Evolutionary conservation across 1,139 yeast species (phyloP).

Genomic region (Yamadazyma blattariae): DNA sequence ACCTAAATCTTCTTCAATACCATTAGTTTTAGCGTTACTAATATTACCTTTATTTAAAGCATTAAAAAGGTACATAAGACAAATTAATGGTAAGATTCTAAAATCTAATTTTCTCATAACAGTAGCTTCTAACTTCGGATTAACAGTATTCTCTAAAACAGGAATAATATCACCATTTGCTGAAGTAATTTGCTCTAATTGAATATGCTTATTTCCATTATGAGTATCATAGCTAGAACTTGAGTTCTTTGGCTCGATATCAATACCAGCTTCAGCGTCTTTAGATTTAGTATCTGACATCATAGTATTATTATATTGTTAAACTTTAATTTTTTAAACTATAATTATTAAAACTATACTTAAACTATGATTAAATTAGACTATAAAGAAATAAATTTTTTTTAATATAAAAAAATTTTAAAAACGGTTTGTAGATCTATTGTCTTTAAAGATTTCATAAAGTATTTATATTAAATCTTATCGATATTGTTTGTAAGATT

Average conservation of each 20-base stretch:
- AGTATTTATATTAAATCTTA: too few relatives aligned
- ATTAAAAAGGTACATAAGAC: conserved; percentile 26
- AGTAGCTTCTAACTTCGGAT: conserved; percentile 20
- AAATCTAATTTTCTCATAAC: conserved; percentile 32
- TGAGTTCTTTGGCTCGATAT: conserved; percentile 11
- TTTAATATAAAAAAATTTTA: too few relatives aligned
- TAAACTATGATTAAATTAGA: too few relatives aligned
- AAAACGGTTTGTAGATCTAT: too few relatives aligned
- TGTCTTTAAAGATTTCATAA: too few relatives aligned
- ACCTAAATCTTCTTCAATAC: conserved; percentile 23
- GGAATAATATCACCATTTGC: conserved; percentile 14
- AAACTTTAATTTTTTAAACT: too few relatives aligned
- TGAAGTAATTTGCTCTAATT: conserved; percentile 16
- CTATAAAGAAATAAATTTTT: too few relatives aligned
- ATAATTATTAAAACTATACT: too few relatives aligned
- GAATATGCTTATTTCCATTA: conserved; percentile 5
- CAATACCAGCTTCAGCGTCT: conserved; percentile 4
- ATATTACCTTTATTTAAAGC: conserved; percentile 29
- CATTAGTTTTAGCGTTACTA: conserved; percentile 26
- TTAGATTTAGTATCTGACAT: conserved; percentile 1
- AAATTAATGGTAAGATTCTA: conserved; percentile 27
- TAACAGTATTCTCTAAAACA: conserved; percentile 10
- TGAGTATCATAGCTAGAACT: conserved; percentile 14
- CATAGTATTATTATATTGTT: too few relatives aligned
- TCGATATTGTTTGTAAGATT: too few relatives aligned